Evolutionary conservation across 768 basidiomycete species (phyloP), one percentile per base, ranked within the genome.

Genomic region (Russula sp.): DNA sequence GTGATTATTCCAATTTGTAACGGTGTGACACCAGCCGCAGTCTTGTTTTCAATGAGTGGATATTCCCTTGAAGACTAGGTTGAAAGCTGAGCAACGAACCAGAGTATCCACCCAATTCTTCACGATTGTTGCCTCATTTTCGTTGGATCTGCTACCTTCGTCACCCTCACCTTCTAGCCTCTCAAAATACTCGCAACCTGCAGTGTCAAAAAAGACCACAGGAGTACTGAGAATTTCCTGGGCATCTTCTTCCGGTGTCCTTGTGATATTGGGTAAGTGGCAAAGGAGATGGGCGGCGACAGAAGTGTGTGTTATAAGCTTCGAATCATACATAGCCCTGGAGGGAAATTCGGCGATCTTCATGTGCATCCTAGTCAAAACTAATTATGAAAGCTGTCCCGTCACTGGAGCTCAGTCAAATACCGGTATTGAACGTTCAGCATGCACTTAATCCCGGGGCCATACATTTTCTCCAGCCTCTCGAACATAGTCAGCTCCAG

Each of bases 151-250:
- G 66, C 92, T 95, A 0, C 94, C 94, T 69, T 96, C 94, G 69
- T 93, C 91, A n/a, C 80, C 78, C 60, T 87, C 87, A 0, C 82
- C 87, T 37, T 91, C 89, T 0, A 84, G 71, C 16, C 91, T 78
- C 71, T 98, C 97, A 69, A 87, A 97, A 70, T 91, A 96, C 72
- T 97, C 94, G 68, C 91, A 94, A 0, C 94, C 94, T 4, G 91
- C 84, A 0, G 94, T 99, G 71, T 99, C 97, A 68, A 91, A 92
- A 73, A 98, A 99, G 2, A 95, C 84, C 2, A 98, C 83, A 0
- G 93, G 91, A 0, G 82, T 89, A 3, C 78, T 82, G 6, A 98
- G 76, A 4, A 84, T 73, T 59, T 96, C 96, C 64, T 82, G 84
- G 50, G 81, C 77, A 42, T 89, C 86, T 16, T 88, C 91, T 45